phyloP scores from a whole-genome alignment of 345 rosid species.

The Linum tenue region DNA sequence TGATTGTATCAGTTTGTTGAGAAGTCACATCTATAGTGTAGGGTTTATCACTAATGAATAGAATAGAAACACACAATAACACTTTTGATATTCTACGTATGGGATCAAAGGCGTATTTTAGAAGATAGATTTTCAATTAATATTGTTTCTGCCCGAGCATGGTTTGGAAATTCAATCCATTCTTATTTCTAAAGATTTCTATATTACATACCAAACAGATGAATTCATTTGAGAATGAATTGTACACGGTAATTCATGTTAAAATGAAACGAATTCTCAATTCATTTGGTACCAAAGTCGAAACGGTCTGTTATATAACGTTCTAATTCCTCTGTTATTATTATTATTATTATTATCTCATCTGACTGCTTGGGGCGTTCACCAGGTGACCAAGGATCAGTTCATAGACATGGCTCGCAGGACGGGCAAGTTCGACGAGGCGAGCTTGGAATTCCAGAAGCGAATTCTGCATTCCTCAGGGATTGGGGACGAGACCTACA shows the following conservation, averaged over 20 bases:
- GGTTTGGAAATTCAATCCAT: no score
- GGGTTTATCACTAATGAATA: no score
- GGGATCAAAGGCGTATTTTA: no score
- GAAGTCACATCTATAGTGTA: not conserved
- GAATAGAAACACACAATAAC: no score
- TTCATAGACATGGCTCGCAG: conserved; percentile 48
- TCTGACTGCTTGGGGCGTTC: not conserved
- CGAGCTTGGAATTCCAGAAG: conserved; percentile 48
- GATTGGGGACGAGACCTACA: conserved; percentile 71
- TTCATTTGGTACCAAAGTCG: not conserved
- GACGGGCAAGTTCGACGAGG: conserved; percentile 63
- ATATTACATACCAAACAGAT: no score
- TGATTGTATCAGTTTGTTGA: not conserved
- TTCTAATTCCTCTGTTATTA: not conserved
- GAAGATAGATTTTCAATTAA: no score
- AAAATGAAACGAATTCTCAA: not conserved
- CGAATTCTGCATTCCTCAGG: conserved; percentile 71
- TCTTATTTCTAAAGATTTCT: no score
- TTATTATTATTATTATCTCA: not conserved
- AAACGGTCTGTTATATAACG: not conserved
- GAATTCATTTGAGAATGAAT: no score
- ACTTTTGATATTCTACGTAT: no score
- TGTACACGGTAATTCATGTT: no score
- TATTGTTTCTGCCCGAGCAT: no score
- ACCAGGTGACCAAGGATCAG: conserved; percentile 63